phyloP scores from a whole-genome alignment of 140 eudicot species.

The Ambrosia hybrid region DNA sequence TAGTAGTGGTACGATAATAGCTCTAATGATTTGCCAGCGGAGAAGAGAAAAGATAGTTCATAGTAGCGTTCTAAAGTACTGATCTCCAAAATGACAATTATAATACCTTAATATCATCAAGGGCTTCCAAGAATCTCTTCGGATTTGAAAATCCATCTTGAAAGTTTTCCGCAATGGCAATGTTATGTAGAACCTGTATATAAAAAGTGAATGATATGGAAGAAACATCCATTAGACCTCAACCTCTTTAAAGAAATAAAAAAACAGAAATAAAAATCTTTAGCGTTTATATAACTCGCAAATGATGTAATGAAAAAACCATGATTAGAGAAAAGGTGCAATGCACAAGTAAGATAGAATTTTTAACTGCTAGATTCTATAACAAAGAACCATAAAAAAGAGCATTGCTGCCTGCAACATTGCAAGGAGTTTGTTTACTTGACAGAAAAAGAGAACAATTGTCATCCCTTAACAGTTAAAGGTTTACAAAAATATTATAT shows the following conservation, averaged over 20 bases:
- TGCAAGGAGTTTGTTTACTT: neutral
- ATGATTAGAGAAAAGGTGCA: neutral
- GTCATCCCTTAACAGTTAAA: neutral
- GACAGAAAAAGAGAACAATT: neutral
- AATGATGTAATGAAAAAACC: constrained; percentile 2
- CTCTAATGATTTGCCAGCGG: constrained; percentile 3
- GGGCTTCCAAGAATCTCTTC: constrained; percentile 70
- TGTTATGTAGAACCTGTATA: constrained; percentile 74
- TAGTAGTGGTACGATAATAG: neutral
- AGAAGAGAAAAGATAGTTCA: neutral
- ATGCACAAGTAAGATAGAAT: neutral
- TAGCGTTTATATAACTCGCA: constrained; percentile 4
- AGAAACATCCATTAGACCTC: constrained; percentile 8
- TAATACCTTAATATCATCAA: constrained; percentile 71
- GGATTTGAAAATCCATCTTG: constrained; percentile 78
- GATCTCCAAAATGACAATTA: constrained; percentile 18
- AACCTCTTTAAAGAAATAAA: neutral
- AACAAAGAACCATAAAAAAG: neutral
- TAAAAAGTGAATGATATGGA: neutral
- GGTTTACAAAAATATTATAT: neutral
- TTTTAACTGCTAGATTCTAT: constrained; percentile 3
- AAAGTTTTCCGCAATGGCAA: constrained; percentile 67
- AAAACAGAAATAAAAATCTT: constrained; percentile 11
- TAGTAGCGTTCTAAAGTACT: constrained; percentile 9
- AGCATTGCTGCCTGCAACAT: neutral